Evolutionary conservation across 75 land plant genomes (phyloP), one percentile per base, ranked within the genome.

Genomic region (Cupressus sempervirens): DNA sequence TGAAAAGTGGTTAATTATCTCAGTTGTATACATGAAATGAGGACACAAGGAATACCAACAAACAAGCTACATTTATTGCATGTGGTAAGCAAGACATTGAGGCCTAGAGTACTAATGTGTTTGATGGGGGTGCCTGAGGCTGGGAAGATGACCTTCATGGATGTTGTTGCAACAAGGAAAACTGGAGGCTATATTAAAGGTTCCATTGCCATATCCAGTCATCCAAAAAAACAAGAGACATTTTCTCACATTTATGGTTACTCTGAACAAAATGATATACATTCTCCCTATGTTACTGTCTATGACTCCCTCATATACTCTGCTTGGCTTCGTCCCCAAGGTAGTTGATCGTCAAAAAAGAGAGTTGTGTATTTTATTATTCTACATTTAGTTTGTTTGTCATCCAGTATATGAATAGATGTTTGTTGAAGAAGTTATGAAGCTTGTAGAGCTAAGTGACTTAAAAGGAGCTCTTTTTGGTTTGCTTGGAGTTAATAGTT

Each of bases 121-220:
- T 52, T 94, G 18, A 91, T 94, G 90, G 96, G 96, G 14, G 95
- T 93, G 18, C 93, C 95, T 84, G 94, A 95, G 13, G 96, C 94
- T 46, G 96, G 96, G 3, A 94, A 94, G 80, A 94, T 92, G 6
- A 94, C 96, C 20, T 73, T 94, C 7, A 93, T 94, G 96, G 96
- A 94, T 89, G 96, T 94, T 14, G 83, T 94, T 56, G 96, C 96
- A 13, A 93, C 95, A 3, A 90, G 96, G 73, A 94, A 94, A 89
- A 94, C 94, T n/a, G 96, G 93, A 53, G 96, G 96, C 58, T 93
- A 94, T 46, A 93, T 91, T 34, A 88, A 91, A 12, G 94, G 96
- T 38, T 81, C 34, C 52, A 93, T 94, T 40, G 86, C 41, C 7
- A 86, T 94, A 70, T 94, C 93, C 2, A 95, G 96, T 0, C 92